Base-by-base conservation (phyloP, 148 eudicot genomes). In the Diospyros lotus region DNA sequence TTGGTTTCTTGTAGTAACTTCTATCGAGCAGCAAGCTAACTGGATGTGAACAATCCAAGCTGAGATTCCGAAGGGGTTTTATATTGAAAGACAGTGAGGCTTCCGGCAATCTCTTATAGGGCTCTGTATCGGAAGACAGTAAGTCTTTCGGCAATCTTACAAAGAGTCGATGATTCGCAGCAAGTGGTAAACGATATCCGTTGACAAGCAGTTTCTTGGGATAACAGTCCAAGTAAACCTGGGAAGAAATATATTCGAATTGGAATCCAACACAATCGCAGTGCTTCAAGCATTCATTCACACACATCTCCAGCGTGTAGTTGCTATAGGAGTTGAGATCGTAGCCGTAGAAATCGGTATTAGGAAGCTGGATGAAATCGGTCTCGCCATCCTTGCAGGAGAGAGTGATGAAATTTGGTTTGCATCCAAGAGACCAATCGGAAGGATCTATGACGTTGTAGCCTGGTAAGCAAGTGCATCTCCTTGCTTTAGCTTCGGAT, bases 341-440 rank as follows among this genome's bases (percentile, higher is more conserved):
- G 42, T 73, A 74, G 5, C 84, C 87, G 58, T 71, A 78, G 5
- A 76, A 75, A 28, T 82, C 82, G 17, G 66, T 70, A 73, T 71
- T 73, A 0, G 74, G 42, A 15, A 82, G 62, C n/a, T 74, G 17
- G 6, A 74, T 8, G 46, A 82, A 83, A 17, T 45, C 43, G 54
- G 66, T 60, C 43, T 52, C 40, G 42, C 12, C 56, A 42, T 60
- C 64, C 9, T 66, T 45, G 43, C 42, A 44, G 2, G 75, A 38
- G 14, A 69, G 41, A 9, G 64, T 28, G 28, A 0, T 70, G 15
- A 84, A 80, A 17, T 75, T 68, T 0, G 83, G 77, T 50, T 81
- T 64, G 58, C 91, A 88, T 12, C 91, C 89, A 10, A 61, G 43
- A 41, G 76, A 64, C 85, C 80, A 82, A 67, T 85, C 83, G 2